phyloP scores from a whole-genome alignment of 805 yeast species.

The Wickerhamiella occidentalis region DNA sequence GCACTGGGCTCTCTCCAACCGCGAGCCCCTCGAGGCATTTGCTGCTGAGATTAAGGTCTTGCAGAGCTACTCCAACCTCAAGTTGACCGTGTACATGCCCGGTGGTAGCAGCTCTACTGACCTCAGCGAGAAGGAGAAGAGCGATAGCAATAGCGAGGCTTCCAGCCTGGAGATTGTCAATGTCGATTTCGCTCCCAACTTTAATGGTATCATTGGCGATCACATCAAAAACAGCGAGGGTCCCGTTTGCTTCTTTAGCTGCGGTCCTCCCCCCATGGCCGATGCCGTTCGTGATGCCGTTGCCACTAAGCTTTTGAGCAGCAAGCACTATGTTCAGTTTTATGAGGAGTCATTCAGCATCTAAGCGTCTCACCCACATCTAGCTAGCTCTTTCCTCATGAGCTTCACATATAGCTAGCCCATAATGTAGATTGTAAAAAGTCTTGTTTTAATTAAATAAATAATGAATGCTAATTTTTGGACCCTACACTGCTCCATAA shows the following conservation, averaged over 20 bases:
- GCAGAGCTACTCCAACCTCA: constrained; percentile 10
- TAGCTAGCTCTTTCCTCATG: not conserved
- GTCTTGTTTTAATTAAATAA: not conserved
- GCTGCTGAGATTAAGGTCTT: constrained; percentile 30
- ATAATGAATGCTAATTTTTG: not conserved
- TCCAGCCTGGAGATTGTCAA: not conserved
- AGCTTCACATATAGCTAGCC: no score
- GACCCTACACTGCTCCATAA: constrained; percentile 34
- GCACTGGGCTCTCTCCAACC: constrained; percentile 55
- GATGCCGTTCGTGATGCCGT: constrained; percentile 15
- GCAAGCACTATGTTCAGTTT: constrained; percentile 14
- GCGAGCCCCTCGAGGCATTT: constrained; percentile 40
- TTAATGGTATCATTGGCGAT: not conserved
- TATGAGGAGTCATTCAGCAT: constrained; percentile 16
- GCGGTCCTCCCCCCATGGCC: constrained; percentile 16
- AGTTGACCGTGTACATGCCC: constrained; percentile 4
- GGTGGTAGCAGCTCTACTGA: not conserved
- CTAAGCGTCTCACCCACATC: constrained; percentile 6
- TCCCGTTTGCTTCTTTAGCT: constrained; percentile 14
- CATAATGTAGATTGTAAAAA: no score
- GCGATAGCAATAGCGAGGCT: not conserved
- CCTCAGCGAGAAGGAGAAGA: not conserved
- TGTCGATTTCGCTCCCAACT: constrained; percentile 7
- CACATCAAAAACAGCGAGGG: constrained; percentile 11
- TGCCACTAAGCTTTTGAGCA: constrained; percentile 9